phyloP scores from a whole-genome alignment of 1,284 basidiomycete genomes.

The Boletus mariae region DNA sequence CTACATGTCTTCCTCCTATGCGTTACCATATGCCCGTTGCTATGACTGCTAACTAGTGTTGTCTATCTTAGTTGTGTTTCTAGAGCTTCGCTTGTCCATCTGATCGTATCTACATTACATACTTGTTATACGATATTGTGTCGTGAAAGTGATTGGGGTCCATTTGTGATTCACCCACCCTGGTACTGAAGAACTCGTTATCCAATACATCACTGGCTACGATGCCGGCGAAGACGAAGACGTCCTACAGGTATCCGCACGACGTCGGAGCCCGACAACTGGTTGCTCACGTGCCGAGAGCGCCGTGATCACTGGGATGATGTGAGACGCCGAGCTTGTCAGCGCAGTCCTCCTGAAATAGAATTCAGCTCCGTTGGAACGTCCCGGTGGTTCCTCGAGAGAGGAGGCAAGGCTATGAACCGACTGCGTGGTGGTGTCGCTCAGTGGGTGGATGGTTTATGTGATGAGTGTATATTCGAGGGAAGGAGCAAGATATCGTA shows the following conservation, averaged over 20 bases:
- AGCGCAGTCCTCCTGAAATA: too few relatives aligned
- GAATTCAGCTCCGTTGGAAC: too few relatives aligned
- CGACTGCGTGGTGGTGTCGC: too few relatives aligned
- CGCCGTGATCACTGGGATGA: too few relatives aligned
- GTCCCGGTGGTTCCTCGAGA: too few relatives aligned
- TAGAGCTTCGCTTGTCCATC: slow-evolving; percentile 14
- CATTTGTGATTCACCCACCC: slow-evolving; percentile 38
- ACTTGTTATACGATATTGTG: not conserved
- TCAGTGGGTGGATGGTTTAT: too few relatives aligned
- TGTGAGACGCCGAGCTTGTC: too few relatives aligned
- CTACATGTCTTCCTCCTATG: slow-evolving; percentile 22
- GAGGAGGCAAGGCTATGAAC: too few relatives aligned
- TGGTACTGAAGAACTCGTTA: slow-evolving; percentile 88
- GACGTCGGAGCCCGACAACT: too few relatives aligned
- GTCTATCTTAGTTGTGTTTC: slow-evolving; percentile 29
- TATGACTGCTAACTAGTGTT: slow-evolving; percentile 15
- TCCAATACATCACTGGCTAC: slow-evolving; percentile 90
- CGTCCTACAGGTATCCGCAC: slow-evolving; percentile 58
- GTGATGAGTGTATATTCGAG: too few relatives aligned
- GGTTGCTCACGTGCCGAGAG: too few relatives aligned
- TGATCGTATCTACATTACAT: slow-evolving; percentile 24
- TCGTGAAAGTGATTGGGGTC: slow-evolving; percentile 1
- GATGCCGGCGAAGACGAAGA: slow-evolving; percentile 60
- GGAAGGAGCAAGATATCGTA: too few relatives aligned
- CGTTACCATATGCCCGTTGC: slow-evolving; percentile 15